Base-by-base conservation (phyloP, 208 protist species). In the Leishmania gerbilli region DNA sequence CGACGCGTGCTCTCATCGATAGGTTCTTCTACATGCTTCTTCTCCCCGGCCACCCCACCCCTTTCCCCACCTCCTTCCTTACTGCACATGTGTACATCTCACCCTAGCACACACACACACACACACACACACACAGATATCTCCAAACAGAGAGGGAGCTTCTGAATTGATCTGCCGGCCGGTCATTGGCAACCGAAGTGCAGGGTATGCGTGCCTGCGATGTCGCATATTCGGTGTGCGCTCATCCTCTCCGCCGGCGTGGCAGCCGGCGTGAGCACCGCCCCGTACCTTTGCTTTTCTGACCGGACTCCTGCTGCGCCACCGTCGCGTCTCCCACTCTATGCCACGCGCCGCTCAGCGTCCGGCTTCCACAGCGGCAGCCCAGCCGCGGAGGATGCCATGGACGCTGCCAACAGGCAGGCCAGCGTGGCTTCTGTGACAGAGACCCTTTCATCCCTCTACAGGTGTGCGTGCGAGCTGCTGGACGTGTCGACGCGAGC, bases 251-350 rank as follows among this genome's bases (percentile, higher is more conserved):
- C 81, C n/a, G 68, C 27, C 1, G 76, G 81, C 19, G 42, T 77
- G 31, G 71, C 81, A 21, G 71, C 49, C 3, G 81, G 76, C 47
- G 76, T 64, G 27, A 34, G 81, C 76, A 55, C 81, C 3, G 81
- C 76, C 7, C 71, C 76, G 15, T 74, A 78, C 49, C 19, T 77
- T 7, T 68, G 49, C 71, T 3, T 53, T 55, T 24, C 71, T 8
- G 27, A 24, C 24, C 7, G 27, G 71, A 34, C 47, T 31, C n/a
- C 71, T 3, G 47, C 47, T 19, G n/a, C 27, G n/a, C 71, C 47
- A 75, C 40, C 37, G 37, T 19, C 65, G 17, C 13, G 6, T 71
- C 21, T 45, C 17, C 65, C 17, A 27, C 2, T 34, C 31, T 42
- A 19, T 45, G 11, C 9, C 6, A 13, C 47, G 6, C 47, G 17